Evolutionary conservation across 139 green algal species (phyloP).

Genomic region (Limnomonas spitsbergensis): DNA sequence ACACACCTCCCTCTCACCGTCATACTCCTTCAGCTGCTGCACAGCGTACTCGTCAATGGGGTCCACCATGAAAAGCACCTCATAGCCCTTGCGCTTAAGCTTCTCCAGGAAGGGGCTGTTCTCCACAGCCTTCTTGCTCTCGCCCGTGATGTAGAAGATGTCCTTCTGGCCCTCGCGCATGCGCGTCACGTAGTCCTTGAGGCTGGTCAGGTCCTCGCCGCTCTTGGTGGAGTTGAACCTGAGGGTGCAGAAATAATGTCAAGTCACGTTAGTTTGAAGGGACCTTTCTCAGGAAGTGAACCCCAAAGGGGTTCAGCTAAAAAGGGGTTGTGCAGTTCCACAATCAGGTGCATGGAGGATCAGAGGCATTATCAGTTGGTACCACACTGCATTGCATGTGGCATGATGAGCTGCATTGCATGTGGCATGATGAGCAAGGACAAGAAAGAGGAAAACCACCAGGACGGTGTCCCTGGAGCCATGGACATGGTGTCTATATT

Average conservation of each 20-base stretch:
- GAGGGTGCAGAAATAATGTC: neutral
- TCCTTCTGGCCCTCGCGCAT: constrained; percentile 98
- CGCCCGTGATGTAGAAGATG: constrained; percentile 99
- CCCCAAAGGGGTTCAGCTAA: neutral
- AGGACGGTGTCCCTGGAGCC: no score
- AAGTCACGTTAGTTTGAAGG: constrained; percentile 45
- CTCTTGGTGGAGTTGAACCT: constrained; percentile 93
- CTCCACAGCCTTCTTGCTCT: constrained; percentile 94
- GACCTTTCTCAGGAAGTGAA: neutral
- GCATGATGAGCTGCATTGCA: no score
- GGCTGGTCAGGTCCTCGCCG: constrained; percentile 92
- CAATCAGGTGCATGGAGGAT: no score
- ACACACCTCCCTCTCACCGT: constrained; percentile 30
- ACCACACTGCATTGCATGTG: no score
- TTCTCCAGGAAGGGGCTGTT: constrained; percentile 98
- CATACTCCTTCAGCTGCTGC: constrained; percentile 95
- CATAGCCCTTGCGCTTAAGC: constrained; percentile 91
- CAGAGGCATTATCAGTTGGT: no score
- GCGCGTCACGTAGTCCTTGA: constrained; percentile 99
- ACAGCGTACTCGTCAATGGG: constrained; percentile 99
- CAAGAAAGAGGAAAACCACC: no score
- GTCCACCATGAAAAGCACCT: constrained; percentile 99
- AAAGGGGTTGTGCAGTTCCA: neutral
- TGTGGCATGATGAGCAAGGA: no score
- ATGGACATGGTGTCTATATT: no score